Evolutionary conservation across 2,329 filamentous ascomycete species (phyloP), one percentile per base, ranked within the genome.

Genomic region (Clarireedia sp.): DNA sequence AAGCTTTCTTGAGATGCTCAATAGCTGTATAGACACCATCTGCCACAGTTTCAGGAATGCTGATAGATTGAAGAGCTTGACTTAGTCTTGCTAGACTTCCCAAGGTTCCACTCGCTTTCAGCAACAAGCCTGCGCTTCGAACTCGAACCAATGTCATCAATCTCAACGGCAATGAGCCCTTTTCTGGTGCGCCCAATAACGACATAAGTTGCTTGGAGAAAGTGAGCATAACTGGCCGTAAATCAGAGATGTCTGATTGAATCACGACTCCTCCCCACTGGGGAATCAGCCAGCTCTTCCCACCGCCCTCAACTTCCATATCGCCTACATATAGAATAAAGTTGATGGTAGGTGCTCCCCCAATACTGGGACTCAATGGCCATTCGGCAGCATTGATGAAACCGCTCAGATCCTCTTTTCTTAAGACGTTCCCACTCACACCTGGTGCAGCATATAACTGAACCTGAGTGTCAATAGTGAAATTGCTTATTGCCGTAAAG

Each of bases 311-410:
- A 2, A 73, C 69, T 45, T 74, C 71, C 51, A 66, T 75, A 57
- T 87, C 81, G 56, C 89, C 83, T 7, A 95, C 83, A 66, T 94
- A 99, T 26, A 97, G 78, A 55, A 97, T 85, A 68, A 99, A 97
- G 72, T 99, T 97, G 67, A 99, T 85, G 0, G 94, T 99, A 1
- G 94, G 94, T 0, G 92, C 92, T 17, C 83, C 84, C 43, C 91
- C 94, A 62, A 99, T 97, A 55, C 90, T 96, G 0, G 92, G 92
- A 59, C 88, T 95, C 2, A 99, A 73, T 0, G 94, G 94, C 94
- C 94, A 99, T 73, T 99, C 94, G 2, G 94, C 94, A 2, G 92
- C 91, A 66, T 99, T 99, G 71, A 99, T 90, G 67, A 99, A 99
- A 1, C 89, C 91, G 38, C 89, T 90, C 1, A 99, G 78, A 64